Evolutionary conservation across 2,329 filamentous ascomycete species (phyloP).

Genomic region (Scorias spongiosa): DNA sequence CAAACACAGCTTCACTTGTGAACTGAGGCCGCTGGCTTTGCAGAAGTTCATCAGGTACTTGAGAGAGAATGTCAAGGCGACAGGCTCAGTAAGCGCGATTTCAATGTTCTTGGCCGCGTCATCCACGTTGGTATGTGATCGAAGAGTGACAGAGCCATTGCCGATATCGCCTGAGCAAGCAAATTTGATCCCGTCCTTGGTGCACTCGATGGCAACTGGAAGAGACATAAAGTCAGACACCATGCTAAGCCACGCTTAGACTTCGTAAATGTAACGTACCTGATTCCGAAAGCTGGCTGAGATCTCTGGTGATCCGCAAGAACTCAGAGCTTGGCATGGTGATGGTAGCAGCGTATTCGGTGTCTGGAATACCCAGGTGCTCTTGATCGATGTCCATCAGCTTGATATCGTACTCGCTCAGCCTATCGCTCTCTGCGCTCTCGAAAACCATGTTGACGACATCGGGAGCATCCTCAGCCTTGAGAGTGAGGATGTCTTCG

Average conservation of each 20-base stretch:
- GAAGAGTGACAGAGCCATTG: conserved; percentile 81
- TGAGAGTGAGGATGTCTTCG: conserved; percentile 88
- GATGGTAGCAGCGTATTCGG: conserved; percentile 90
- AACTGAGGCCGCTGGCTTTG: conserved; percentile 80
- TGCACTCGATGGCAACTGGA: conserved; percentile 83
- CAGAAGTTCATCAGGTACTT: conserved; percentile 99
- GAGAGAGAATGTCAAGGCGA: conserved; percentile 89
- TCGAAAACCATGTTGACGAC: conserved; percentile 93
- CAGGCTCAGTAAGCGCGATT: conserved; percentile 83
- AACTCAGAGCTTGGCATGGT: conserved; percentile 82
- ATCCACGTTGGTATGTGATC: conserved; percentile 75
- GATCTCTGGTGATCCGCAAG: conserved; percentile 83
- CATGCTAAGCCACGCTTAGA: background rate
- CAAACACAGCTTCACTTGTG: conserved; percentile 75
- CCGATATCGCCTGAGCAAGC: conserved; percentile 87
- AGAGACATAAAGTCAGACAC: conserved; percentile 11
- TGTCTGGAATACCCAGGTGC: conserved; percentile 95
- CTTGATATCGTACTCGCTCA: conserved; percentile 99
- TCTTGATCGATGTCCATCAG: conserved; percentile 99
- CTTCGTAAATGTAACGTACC: conserved; percentile 51
- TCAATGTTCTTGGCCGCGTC: conserved; percentile 75
- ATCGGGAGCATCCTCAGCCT: conserved; percentile 93
- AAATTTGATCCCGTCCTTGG: conserved; percentile 96
- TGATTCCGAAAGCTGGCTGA: conserved; percentile 86
- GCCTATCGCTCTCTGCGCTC: conserved; percentile 69